Evolutionary conservation across 148 eudicot species (phyloP), one percentile per base, ranked within the genome.

Genomic region (Persicaria tinctoria): DNA sequence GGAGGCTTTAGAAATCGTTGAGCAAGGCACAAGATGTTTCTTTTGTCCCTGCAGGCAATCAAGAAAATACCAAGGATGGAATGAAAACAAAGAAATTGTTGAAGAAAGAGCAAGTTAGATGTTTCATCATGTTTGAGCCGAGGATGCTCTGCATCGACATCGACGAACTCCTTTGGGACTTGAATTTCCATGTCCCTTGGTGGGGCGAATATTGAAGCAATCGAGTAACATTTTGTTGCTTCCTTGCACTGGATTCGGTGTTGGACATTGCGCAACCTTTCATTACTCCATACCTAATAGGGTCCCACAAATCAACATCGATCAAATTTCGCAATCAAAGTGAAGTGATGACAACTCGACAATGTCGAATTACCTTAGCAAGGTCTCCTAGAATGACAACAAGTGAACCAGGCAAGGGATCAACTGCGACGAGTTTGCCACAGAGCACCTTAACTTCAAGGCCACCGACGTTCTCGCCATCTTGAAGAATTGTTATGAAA

Each of bases 401-500:
- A 64, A 92, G 87, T 14, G 91, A 80, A 1, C 89, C 92, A 0
- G 90, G 89, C 45, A 74, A 78, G 16, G 94, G 94, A 75, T 92
- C 86, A n/a, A 87, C 87, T 4, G 86, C 80, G 54, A 82, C 72
- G 66, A 82, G 89, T 38, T 20, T 47, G 5, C 94, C 91, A 4
- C 81, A 76, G 17, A 79, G 81, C 63, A 79, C 77, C 91, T 89
- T 85, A 0, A 92, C 90, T 82, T 92, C 91, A 51, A 92, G 92
- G 20, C 97, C 97, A 6, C 92, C 86, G 2, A 89, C 81, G 32
- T 74, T 75, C 73, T 92, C 94, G 72, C 90, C 97, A 47, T 92
- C 97, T 70, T 90, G 92, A 54, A 92, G 88, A 6, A 92, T 50
- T 2, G 94, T 90, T 1, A 92, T 86, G 20, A 89, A 92, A 9